phyloP scores from a whole-genome alignment of 495 filamentous ascomycete genomes.

The Xanthoparmelia taractica region DNA sequence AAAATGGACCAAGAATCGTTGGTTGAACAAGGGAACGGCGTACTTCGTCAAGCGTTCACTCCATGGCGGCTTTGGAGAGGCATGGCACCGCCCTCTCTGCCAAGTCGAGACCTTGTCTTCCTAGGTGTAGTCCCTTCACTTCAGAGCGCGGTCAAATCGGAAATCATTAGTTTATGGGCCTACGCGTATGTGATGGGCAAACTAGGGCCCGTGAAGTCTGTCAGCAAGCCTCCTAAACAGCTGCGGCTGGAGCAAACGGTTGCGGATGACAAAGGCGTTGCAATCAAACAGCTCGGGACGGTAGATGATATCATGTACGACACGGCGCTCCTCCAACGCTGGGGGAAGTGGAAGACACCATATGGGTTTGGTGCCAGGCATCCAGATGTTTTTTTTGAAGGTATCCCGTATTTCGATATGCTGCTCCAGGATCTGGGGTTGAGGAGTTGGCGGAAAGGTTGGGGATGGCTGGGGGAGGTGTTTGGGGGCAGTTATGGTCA shows the following conservation, averaged over 20 bases:
- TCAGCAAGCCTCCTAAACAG: background rate
- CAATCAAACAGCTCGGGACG: slow-evolving; percentile 6
- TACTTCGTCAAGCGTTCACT: slow-evolving; percentile 1
- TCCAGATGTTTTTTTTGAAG: slow-evolving; percentile 70
- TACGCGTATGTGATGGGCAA: slow-evolving; percentile 18
- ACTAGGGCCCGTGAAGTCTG: slow-evolving; percentile 4
- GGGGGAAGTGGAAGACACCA: slow-evolving; percentile 61
- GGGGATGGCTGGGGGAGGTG: slow-evolving; percentile 38
- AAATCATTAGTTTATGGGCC: slow-evolving; percentile 19
- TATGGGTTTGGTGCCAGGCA: slow-evolving; percentile 54
- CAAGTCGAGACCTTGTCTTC: slow-evolving; percentile 17
- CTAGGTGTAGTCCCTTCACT: slow-evolving; percentile 10
- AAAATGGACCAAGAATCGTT: background rate
- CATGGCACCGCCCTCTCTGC: slow-evolving; percentile 19
- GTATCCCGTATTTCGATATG: slow-evolving; percentile 68
- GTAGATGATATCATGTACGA: slow-evolving; percentile 39
- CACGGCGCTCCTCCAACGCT: slow-evolving; percentile 57
- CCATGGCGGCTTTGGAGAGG: slow-evolving; percentile 21
- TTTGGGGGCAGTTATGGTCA: slow-evolving; percentile 41
- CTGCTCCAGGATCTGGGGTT: slow-evolving; percentile 61
- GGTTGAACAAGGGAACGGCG: background rate
- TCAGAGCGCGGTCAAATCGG: slow-evolving; percentile 4
- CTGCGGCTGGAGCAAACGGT: background rate
- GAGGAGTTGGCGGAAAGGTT: slow-evolving; percentile 35
- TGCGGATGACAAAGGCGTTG: background rate